Conservation (phyloP, 78 protist genomes). For the Protostelium mycophagum region DNA sequence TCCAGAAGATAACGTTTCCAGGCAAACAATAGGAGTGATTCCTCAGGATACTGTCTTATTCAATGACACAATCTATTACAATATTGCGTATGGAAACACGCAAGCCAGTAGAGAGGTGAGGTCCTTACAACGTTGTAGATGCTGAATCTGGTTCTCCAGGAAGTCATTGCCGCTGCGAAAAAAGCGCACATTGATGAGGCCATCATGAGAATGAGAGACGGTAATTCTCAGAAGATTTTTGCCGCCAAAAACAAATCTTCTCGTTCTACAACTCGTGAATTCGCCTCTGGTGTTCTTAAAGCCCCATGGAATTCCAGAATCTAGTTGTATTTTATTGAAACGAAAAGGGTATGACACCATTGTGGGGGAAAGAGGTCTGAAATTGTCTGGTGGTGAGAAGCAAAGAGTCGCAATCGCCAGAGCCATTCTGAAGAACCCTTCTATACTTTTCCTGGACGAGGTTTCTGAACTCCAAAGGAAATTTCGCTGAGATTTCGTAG, state of each 20-base stretch:
- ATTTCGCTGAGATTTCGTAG: too few relatives aligned
- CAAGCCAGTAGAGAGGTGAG: conserved; percentile 18
- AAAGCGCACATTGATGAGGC: conserved; percentile 75
- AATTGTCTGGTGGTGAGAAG: conserved; percentile 79
- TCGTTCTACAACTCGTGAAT: not conserved
- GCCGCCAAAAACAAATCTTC: not conserved
- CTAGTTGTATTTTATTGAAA: too few relatives aligned
- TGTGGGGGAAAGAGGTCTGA: conserved; percentile 83
- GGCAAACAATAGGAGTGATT: conserved; percentile 70
- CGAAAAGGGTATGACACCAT: conserved; percentile 57
- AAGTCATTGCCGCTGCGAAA: conserved; percentile 67
- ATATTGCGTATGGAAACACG: conserved; percentile 76
- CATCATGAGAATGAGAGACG: conserved; percentile 62
- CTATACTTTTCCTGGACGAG: conserved; percentile 10
- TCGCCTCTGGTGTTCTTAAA: too few relatives aligned
- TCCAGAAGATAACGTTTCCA: too few relatives aligned
- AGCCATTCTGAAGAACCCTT: conserved; percentile 50
- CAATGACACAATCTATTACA: conserved; percentile 78
- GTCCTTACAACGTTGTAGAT: not conserved
- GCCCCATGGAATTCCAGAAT: too few relatives aligned
- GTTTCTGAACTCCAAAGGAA: too few relatives aligned
- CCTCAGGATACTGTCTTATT: conserved; percentile 91
- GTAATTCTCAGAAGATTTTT: too few relatives aligned
- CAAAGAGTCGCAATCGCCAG: conserved; percentile 85
- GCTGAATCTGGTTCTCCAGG: not conserved